Percentiles rank a stretch among this genome's conserved stretches.
Conservation (phyloP, 2,329 filamentous ascomycete species). For the Diatrype stigma region DNA sequence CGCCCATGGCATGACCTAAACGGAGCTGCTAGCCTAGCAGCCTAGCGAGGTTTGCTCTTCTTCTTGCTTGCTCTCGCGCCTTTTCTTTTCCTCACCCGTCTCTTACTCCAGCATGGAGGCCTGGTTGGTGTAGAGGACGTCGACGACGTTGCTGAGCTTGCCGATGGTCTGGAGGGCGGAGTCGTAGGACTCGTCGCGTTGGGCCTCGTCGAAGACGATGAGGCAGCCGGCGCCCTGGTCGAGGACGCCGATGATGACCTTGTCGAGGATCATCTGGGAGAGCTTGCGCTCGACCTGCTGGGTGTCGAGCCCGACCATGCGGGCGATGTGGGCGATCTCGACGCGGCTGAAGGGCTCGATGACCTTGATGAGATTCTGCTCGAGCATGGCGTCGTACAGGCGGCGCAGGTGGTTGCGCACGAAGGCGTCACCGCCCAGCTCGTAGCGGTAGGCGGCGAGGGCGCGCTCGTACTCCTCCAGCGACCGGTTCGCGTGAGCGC, state of each 20-base stretch:
- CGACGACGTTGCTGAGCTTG: constrained; percentile 94
- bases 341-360: constrained; percentile 98
- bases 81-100: no score
- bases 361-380: constrained; percentile 99
- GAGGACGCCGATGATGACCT: constrained; percentile 94
- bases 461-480: constrained; percentile 96
- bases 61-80: no score
- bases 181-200: constrained; percentile 90
- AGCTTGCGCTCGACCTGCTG: constrained; percentile 97
- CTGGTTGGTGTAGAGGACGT: constrained; percentile 96
- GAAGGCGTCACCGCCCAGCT: constrained; percentile 91
- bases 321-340: constrained; percentile 93
- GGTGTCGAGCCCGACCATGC: constrained; percentile 95
- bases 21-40: no score
- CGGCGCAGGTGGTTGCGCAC: constrained; percentile 94
- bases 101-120: constrained; percentile 84
- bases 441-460: constrained; percentile 82
- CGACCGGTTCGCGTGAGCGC: constrained; percentile 90
- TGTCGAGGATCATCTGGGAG: constrained; percentile 99
- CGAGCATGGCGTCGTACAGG: constrained; percentile 96
- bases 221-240: constrained; percentile 97
- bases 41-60: no score
- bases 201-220: constrained; percentile 94
- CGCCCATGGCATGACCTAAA: no score
- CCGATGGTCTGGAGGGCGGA: constrained; percentile 91